phyloP scores from a whole-genome alignment of 768 basidiomycete species.

The Leccinum boreale region DNA sequence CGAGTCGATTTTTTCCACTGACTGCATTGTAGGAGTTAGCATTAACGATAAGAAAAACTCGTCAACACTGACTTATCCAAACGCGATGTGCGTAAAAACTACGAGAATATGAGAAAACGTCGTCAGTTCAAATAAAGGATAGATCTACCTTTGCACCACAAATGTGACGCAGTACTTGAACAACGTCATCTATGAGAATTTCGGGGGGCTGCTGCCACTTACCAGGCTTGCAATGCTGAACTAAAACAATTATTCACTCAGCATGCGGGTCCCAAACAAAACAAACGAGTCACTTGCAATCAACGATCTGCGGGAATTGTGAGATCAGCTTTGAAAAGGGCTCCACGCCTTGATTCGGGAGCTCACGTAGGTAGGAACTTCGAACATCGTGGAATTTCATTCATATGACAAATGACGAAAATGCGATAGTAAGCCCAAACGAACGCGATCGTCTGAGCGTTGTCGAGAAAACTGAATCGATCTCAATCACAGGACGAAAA shows the following conservation, averaged over 20 bases:
- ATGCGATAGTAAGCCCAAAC: background rate
- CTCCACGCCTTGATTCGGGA: background rate
- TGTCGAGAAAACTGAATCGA: constrained; percentile 9
- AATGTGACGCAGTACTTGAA: constrained; percentile 19
- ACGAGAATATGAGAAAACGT: background rate
- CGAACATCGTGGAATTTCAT: background rate
- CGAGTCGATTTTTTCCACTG: constrained; percentile 12
- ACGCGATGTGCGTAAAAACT: constrained; percentile 29
- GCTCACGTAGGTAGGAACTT: constrained; percentile 9
- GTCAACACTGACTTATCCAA: constrained; percentile 22
- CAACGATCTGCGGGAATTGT: background rate
- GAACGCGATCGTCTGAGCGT: background rate
- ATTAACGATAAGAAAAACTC: background rate
- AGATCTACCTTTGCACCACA: constrained; percentile 17
- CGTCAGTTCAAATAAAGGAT: background rate
- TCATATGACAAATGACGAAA: constrained; percentile 12
- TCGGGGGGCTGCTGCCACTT: background rate
- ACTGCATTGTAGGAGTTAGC: constrained; percentile 10
- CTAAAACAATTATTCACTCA: constrained; percentile 3
- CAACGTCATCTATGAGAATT: background rate
- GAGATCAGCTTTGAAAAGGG: background rate
- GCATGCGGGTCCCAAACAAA: background rate
- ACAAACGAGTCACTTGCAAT: background rate
- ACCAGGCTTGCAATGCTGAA: background rate
- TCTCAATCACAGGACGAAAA: background rate